Percentiles rank a stretch among this genome's conserved stretches.
Conservation (phyloP, 1,284 basidiomycete species). For the Phaffia rhodozyma region DNA sequence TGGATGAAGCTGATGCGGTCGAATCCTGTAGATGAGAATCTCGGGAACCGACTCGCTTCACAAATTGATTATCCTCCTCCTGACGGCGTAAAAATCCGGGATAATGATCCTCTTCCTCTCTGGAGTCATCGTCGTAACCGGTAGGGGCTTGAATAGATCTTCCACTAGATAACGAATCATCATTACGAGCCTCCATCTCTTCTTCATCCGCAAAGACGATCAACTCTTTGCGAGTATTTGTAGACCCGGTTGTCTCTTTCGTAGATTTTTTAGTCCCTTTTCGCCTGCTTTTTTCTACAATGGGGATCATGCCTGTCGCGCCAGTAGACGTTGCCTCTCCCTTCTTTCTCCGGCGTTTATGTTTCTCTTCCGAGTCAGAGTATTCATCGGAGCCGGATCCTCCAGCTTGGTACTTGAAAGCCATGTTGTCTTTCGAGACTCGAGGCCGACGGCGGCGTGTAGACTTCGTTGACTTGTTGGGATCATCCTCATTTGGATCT, state of each 20-base stretch:
- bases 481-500: not conserved
- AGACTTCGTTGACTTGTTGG: slow-evolving; percentile 8
- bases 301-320: slow-evolving; percentile 12
- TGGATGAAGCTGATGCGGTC: not conserved
- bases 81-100: too few species aligned
- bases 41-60: too few species aligned
- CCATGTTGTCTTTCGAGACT: slow-evolving; percentile 9
- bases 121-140: too few species aligned
- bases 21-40: not conserved
- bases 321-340: slow-evolving; percentile 1
- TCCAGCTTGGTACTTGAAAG: slow-evolving; percentile 11
- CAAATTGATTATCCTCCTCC: too few species aligned
- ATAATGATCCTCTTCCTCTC: too few species aligned
- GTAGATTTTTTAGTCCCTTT: not conserved
- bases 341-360: slow-evolving; percentile 4
- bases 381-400: slow-evolving; percentile 4
- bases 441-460: slow-evolving; percentile 3
- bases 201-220: slow-evolving; percentile 2
- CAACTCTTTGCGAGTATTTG: not conserved
- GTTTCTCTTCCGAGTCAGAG: slow-evolving; percentile 10
- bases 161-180: too few species aligned
- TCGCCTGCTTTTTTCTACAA: slow-evolving; percentile 11
- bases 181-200: not conserved
- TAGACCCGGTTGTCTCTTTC: not conserved
- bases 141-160: too few species aligned